Evolutionary conservation across 2,329 filamentous ascomycete genomes (phyloP), one percentile per base, ranked within the genome.

Genomic region (Chalaropsis ovoidea): DNA sequence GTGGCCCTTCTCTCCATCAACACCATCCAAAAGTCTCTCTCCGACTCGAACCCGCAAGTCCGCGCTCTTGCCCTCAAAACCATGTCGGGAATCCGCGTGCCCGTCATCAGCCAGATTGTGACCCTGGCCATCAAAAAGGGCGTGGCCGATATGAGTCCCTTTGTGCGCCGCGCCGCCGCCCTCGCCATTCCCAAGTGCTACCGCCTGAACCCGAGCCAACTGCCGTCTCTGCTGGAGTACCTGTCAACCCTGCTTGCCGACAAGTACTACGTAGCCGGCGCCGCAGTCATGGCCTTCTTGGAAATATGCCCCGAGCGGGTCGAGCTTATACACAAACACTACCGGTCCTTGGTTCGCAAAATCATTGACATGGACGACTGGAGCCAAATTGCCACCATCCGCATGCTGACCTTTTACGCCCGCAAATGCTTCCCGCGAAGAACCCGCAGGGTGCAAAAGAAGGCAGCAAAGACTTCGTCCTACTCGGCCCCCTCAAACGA

Each of bases 331-430:
- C 94, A 99, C 75, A 86, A 88, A 69, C 88, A 96, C 73, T 99
- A 97, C 76, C 85, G 90, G 62, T 81, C 83, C 43, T 78, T 99
- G 69, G 86, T 95, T 69, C 89, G 86, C 74, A 96, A 96, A 78
- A 78, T 97, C 63, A 90, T 96, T 27, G 94, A 99, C 73, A 99
- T 99, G 94, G 94, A 99, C 72, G 94, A 99, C 76, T 99, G 94
- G 94, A 89, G 91, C 52, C 94, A 99, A 76, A 75, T 97, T 64
- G 88, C 90, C 1, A 89, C 89, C 2, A 73, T 99, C 70, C 83
- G 86, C 47, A 78, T 99, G 69, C 86, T 97, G 84, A 87, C 88
- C 1, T 78, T 86, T 24, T 99, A 99, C 74, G 86, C 89, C 1
- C 84, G 94, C 65, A 88, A 84, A 72, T 96, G 90, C 74, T 99